Evolutionary conservation across 2,329 filamentous ascomycete genomes (phyloP).

Genomic region (Grosmannia penicillata): DNA sequence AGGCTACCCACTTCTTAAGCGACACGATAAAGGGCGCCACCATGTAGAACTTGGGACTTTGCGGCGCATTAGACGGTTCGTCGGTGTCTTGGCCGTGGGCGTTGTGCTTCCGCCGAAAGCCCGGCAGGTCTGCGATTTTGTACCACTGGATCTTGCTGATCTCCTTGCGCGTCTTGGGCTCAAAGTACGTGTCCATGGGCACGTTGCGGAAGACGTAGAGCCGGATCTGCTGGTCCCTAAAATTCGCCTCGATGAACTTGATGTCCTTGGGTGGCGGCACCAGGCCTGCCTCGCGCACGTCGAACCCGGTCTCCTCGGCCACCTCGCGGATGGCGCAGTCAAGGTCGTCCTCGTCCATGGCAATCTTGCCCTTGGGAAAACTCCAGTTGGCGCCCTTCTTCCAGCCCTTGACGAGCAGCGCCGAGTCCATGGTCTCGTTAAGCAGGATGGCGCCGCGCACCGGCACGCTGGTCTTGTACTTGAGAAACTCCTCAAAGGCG

Average conservation of each 20-base stretch:
- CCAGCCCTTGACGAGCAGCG: conserved; percentile 91
- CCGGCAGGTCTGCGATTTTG: conserved; percentile 73
- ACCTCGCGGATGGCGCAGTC: conserved; percentile 91
- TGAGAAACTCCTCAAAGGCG: conserved; percentile 82
- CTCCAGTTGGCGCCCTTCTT: conserved; percentile 96
- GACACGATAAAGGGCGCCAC: conserved; percentile 82
- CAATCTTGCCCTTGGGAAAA: conserved; percentile 94
- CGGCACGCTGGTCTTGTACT: conserved; percentile 88
- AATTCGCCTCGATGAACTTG: conserved; percentile 76
- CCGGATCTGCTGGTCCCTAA: conserved; percentile 84
- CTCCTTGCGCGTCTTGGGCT: conserved; percentile 85
- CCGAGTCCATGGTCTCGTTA: conserved; percentile 86
- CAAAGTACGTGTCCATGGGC: conserved; percentile 74
- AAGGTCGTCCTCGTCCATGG: conserved; percentile 87
- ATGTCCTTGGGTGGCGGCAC: conserved; percentile 57
- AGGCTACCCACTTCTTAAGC: conserved; percentile 80
- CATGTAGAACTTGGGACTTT: conserved; percentile 92
- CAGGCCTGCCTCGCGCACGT: conserved; percentile 61
- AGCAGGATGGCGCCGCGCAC: conserved; percentile 89
- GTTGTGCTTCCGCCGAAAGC: conserved; percentile 53
- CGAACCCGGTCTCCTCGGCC: conserved; percentile 89
- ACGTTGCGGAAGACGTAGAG: conserved; percentile 86
- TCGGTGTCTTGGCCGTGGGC: conserved; percentile 45
- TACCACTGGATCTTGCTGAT: conserved; percentile 98
- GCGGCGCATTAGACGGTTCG: conserved; percentile 37